phyloP scores from a whole-genome alignment of 192 early-diverging fungal species.

The Coemansia sp. region DNA sequence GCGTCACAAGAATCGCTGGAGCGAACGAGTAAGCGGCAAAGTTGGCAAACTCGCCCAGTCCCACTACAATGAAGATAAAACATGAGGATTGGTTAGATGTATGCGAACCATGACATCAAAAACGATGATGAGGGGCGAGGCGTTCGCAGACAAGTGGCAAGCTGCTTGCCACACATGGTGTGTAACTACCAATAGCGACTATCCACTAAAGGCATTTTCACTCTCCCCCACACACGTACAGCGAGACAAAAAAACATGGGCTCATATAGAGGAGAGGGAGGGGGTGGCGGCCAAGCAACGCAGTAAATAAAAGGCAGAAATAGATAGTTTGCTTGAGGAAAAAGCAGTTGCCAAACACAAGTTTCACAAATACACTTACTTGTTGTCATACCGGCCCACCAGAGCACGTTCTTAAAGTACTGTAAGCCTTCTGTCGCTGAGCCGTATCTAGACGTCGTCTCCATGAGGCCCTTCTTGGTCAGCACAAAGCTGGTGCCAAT shows the following conservation, averaged over 20 bases:
- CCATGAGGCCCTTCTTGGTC: conserved; percentile 92
- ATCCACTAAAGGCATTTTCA: not conserved
- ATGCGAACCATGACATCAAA: not conserved
- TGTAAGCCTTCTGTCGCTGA: conserved; percentile 73
- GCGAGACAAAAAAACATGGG: conserved; percentile 7
- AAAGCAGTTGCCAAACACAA: not conserved
- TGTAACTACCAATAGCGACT: not conserved
- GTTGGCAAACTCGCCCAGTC: conserved; percentile 90
- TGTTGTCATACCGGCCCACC: conserved; percentile 85
- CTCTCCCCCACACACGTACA: not conserved
- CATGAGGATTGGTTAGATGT: conserved; percentile 2
- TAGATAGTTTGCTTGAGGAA: not conserved
- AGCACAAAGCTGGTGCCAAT: conserved; percentile 93
- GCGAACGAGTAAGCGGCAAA: conserved; percentile 96
- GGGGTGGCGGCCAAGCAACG: not conserved
- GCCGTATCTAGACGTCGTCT: conserved; percentile 66
- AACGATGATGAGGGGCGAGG: conserved; percentile 11
- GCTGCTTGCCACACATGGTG: not conserved
- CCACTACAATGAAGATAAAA: conserved; percentile 64
- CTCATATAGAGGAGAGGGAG: not conserved
- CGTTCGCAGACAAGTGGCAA: conserved; percentile 8
- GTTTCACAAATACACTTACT: conserved; percentile 33
- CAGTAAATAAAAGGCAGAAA: conserved; percentile 1
- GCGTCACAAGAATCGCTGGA: conserved; percentile 94
- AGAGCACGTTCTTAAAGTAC: conserved; percentile 85